Evolutionary conservation across 331 rosid genomes (phyloP).

Genomic region (Pyrus hybrid): DNA sequence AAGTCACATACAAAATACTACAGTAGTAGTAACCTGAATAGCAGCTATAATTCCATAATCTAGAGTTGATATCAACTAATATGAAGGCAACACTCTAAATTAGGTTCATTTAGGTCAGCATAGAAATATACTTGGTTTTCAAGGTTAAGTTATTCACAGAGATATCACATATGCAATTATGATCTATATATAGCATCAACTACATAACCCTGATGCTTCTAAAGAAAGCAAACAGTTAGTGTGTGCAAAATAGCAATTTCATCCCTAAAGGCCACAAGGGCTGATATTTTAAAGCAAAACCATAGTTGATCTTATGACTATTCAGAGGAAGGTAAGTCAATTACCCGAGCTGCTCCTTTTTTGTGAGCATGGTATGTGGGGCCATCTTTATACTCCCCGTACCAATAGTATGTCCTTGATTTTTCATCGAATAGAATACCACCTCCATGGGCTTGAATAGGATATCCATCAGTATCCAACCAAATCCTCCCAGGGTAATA

Average conservation of each 20-base stretch:
- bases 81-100: not conserved
- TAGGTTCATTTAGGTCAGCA: not conserved
- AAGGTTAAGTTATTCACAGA: not conserved
- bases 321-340: constrained; percentile 10
- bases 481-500: constrained; percentile 85
- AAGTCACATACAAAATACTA: not conserved
- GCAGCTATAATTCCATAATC: not conserved
- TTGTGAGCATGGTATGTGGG: constrained; percentile 83
- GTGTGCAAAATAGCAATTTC: not conserved
- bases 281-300: constrained; percentile 1
- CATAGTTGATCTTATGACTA: constrained; percentile 5
- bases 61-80: not conserved
- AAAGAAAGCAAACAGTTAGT: not conserved
- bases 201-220: not conserved
- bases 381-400: constrained; percentile 96
- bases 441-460: constrained; percentile 98
- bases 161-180: not conserved
- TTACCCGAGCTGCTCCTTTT: constrained; percentile 95
- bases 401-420: constrained; percentile 84
- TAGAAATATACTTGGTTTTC: not conserved
- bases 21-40: not conserved
- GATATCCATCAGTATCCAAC: constrained; percentile 88
- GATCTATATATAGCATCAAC: not conserved
- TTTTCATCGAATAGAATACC: constrained; percentile 65
- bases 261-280: constrained; percentile 6